These are phyloP conservation scores for Fusarium buxicola DNA, from an alignment of 2,329 filamentous ascomycete genomes.

Conservation along the genomic window DNA sequence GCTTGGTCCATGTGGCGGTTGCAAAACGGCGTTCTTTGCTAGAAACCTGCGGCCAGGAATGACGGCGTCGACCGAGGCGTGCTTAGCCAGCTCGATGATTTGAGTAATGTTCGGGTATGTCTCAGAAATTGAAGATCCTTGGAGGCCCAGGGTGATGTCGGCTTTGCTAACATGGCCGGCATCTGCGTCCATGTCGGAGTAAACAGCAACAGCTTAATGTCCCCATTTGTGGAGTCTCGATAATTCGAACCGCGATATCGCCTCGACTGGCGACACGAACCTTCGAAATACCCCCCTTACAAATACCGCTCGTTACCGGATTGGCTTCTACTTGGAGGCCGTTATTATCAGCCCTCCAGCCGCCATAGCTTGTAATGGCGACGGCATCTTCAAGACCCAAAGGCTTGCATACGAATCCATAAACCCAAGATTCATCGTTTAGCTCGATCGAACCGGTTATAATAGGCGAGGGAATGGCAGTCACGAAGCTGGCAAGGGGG, in stretches of 20 bases:
- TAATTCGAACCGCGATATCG: slow-evolving; percentile 72
- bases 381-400: slow-evolving; percentile 45
- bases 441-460: slow-evolving; percentile 53
- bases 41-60: slow-evolving; percentile 77
- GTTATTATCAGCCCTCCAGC: slow-evolving; percentile 48
- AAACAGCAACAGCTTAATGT: slow-evolving; percentile 76
- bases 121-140: slow-evolving; percentile 55
- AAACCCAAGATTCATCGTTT: slow-evolving; percentile 49
- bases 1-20: slow-evolving; percentile 59
- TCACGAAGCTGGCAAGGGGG: slow-evolving; percentile 48
- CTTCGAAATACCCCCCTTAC: slow-evolving; percentile 33
- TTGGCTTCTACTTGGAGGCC: background rate
- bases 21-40: slow-evolving; percentile 73
- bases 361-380: slow-evolving; percentile 49
- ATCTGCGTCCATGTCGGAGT: slow-evolving; percentile 70
- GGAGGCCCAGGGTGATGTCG: slow-evolving; percentile 73
- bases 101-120: slow-evolving; percentile 76
- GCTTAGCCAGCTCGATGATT: slow-evolving; percentile 64
- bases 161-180: slow-evolving; percentile 78
- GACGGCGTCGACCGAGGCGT: slow-evolving; percentile 64
- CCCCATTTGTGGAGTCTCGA: slow-evolving; percentile 73
- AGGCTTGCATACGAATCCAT: slow-evolving; percentile 54
- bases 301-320: background rate
- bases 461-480: slow-evolving; percentile 50
- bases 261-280: slow-evolving; percentile 79